Percentiles rank a stretch among this genome's conserved stretches.
Evolutionary conservation across 768 basidiomycete genomes (phyloP).

Genomic region (Dendrothele bispora): DNA sequence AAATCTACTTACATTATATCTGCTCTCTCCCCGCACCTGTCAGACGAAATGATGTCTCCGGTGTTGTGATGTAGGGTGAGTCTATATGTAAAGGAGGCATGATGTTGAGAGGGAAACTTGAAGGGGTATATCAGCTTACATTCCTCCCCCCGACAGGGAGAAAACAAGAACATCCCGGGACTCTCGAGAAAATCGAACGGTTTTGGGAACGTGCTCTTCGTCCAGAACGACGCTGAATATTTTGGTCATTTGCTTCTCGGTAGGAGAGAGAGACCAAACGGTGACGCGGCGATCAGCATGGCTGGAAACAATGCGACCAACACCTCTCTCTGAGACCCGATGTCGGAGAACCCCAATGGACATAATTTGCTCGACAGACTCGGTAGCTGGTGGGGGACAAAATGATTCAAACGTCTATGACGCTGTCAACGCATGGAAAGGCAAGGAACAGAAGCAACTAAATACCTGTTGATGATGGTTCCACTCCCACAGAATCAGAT

Average conservation of each 20-base stretch:
- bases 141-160: background rate
- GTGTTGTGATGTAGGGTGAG: background rate
- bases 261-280: background rate
- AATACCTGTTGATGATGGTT: background rate
- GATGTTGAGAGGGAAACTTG: background rate
- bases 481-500: conserved; percentile 3
- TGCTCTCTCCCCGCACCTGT: too few relatives aligned
- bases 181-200: background rate
- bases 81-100: background rate
- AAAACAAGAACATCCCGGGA: conserved; percentile 2
- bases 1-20: background rate
- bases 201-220: background rate
- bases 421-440: too few relatives aligned
- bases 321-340: background rate
- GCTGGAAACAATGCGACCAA: background rate
- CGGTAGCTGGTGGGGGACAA: background rate
- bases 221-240: background rate
- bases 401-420: background rate
- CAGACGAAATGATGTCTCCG: background rate
- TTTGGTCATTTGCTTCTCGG: background rate
- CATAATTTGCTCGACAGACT: background rate
- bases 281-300: background rate
- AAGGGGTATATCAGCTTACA: background rate
- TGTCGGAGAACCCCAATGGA: background rate
- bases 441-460: too few relatives aligned